Evolutionary conservation across 345 rosid species (phyloP), one percentile per base, ranked within the genome.

Genomic region (Sisymbrium altissimum): DNA sequence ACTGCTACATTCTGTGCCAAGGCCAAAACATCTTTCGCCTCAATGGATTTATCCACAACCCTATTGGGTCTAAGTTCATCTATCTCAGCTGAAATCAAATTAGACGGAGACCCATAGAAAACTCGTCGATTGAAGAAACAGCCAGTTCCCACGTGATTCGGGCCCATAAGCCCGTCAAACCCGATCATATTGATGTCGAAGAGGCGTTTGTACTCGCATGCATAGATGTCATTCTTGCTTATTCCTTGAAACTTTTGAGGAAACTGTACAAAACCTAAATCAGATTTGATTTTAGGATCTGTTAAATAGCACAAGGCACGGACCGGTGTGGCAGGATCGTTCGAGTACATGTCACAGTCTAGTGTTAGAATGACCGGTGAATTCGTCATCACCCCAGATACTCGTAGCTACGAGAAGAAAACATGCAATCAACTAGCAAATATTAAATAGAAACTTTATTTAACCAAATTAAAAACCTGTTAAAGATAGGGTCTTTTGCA

Each of bases 301-400:
- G 61, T 72, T 0, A 85, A 35, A 66, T 90, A 87, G 41, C 97
- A 89, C 13, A 90, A 43, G 12, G 73, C 81, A 17, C 86, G 84
- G 4, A 49, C 67, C 29, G 82, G 85, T 1, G 96, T 80, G 21
- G 19, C 49, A 0, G 97, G 92, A 63, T 91, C 86, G 70, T 89
- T 94, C 0, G 97, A 91, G 68, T 81, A 73, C 86, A 83, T 89
- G 81, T 94, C 98, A 62, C 98, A 89, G 13, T 94, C 98, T 33
- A 87, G 68, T 14, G 92, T 86, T 75, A 91, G 73, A 40, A 91
- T 65, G 32, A 94, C 53, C 1, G 93, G 89, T 10, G 90, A 84
- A 68, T 94, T 91, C 33, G 88, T 88, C 86, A 91, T 78, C 46
- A 62, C 65, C 0, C 83, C 82, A 5, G 98, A 94, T 6, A 91